Base-by-base conservation (phyloP, 2,329 filamentous ascomycete genomes). In the Trichoderma koningii region DNA sequence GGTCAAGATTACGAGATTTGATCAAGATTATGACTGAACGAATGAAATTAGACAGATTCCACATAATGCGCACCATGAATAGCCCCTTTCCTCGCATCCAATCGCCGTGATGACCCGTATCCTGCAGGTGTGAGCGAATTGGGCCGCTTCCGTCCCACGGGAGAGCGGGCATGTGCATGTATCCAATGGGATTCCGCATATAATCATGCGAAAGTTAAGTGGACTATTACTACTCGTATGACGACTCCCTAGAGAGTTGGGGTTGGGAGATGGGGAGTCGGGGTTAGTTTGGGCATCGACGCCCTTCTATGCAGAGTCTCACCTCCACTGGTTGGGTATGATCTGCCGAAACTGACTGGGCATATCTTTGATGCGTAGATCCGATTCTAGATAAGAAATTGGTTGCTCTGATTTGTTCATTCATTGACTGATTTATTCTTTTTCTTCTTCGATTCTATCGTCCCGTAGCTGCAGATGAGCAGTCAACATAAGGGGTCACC, bases 41-140 rank as follows among this genome's bases (percentile, higher is more conserved):
- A 64, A 55, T n/a, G 41, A 45, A 34, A 19, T 50, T 56, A 55
- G 28, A 66, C 30, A 52, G n/a, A 52, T 38, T 52, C n/a, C 57
- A 61, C 57, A 14, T 9, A 26, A 38, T 42, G 48, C 28, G 19
- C 17, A 45, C 42, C 6, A 50, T 61, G 10, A 17, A 44, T 15
- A n/a, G 17, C 26, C 10, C 12, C 9, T 52, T 9, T 3, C 0
- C 17, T 21, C 15, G 12, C 5, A 21, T 44, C 48, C 48, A 60
- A 60, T 51, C 26, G 5, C 30, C 30, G 56, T 51, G 45, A 60
- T 41, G 21, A 15, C 47, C 3, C 10, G 56, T 42, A 60, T 60
- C 30, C 59, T 63, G 59, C 59, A 63, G 38, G 59, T 47, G 26
- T 47, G 41, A 19, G 42, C 41, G 26, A 55, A 55, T 55, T 21